Base-by-base conservation (phyloP, 768 basidiomycete genomes). In the Sarcomyxa edulis region DNA sequence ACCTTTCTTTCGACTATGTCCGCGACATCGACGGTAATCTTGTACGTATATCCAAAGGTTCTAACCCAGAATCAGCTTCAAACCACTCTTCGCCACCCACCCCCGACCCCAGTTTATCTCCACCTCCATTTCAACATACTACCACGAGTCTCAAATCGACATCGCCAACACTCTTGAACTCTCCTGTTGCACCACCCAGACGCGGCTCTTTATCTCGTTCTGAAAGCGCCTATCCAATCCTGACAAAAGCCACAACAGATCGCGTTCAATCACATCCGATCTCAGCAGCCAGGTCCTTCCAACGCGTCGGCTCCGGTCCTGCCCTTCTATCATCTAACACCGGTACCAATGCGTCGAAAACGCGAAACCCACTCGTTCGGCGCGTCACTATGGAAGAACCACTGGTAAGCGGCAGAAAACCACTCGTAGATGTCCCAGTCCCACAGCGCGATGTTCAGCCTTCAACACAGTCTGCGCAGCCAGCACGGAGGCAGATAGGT, bases 1-100 rank as follows among this genome's bases (percentile, higher is more conserved):
- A 81, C 49, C 71, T 82, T 36, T 81, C 78, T 6, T 82, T 84
- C 55, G 76, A 78, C 48, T 84, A 80, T 43, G 66, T 74, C 46
- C 65, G 62, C 30, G 75, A 78, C 60, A 61, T 66, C 8, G 61
- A 73, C 6, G 80, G 79, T 6, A 70, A 80, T 42, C 63, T 66
- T 39, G 61, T 78, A 32, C 75, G 81, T 9, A 64, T 71, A 12
- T 74, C 77, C 5, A 80, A 78, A 51, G 72, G 73, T 30, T 67
- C 54, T 24, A 52, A 58, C 7, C 60, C 63, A 35, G 70, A 71
- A 51, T 65, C 65, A 50, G n/a, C n/a, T n/a, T 65, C 65, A 12
- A 66, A 63, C 42, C 42, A 59, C 25, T 73, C 69, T 2, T 65
- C 71, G 12, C 71, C 74, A 1, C 27, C 51, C 53, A 48, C 49